A percentile compares a stretch with the other conserved stretches of the same genome.
Evolutionary conservation across 2,329 filamentous ascomycete genomes (phyloP).

Genomic region (Aschersonia sp.): DNA sequence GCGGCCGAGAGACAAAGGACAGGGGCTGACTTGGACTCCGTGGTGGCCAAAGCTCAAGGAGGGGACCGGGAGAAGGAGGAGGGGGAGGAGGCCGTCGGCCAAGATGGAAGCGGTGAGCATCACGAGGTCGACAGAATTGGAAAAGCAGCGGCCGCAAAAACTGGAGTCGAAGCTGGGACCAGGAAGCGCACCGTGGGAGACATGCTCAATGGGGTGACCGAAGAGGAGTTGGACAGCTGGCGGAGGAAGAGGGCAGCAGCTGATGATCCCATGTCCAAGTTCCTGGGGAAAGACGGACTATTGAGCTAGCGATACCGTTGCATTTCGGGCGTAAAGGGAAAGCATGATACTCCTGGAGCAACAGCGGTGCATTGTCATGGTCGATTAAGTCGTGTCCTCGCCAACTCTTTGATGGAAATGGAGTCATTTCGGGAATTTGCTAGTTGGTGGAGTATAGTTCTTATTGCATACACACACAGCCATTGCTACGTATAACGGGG

Average conservation of each 20-base stretch:
- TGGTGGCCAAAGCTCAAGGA: constrained; percentile 14
- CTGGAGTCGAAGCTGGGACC: constrained; percentile 5
- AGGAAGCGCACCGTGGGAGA: constrained; percentile 69
- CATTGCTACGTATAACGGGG: no score
- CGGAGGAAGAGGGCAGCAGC: constrained; percentile 58
- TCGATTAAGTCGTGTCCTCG: no score
- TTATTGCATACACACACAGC: no score
- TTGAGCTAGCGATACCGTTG: constrained; percentile 17
- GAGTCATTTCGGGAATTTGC: no score
- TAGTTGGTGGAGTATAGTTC: no score
- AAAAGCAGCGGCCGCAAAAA: no score
- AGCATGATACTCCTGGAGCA: no score
- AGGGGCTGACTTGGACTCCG: constrained; percentile 26
- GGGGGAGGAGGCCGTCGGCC: constrained; percentile 1
- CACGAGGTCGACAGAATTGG: no score
- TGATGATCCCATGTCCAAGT: constrained; percentile 76
- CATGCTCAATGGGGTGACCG: constrained; percentile 62
- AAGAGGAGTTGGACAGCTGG: constrained; percentile 79
- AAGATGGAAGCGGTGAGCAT: no score
- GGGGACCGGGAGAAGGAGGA: constrained; percentile 11
- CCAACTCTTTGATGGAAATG: no score
- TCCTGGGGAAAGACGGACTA: constrained; percentile 60
- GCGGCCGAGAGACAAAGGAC: constrained; percentile 51
- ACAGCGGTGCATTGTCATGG: no score
- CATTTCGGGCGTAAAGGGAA: neutral